These are phyloP conservation scores for Barnettozyma hawaiiensis DNA, from an alignment of 1,139 yeast species.

Conservation along the genomic window DNA sequence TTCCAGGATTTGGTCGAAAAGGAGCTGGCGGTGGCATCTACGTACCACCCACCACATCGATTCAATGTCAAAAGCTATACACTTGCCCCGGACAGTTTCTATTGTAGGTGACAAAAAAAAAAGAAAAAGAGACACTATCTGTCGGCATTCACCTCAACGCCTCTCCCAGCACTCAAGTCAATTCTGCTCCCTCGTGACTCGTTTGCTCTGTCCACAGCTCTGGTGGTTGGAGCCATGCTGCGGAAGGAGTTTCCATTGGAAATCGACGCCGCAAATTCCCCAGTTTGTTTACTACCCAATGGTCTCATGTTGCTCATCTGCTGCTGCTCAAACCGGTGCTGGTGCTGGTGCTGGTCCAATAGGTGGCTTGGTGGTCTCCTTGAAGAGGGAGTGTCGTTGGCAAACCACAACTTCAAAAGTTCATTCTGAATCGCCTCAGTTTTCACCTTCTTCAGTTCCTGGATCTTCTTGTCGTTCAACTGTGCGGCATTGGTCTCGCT, in stretches of 20 bases:
- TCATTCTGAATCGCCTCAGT: slow-evolving; percentile 19
- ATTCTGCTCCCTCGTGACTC: slow-evolving; percentile 21
- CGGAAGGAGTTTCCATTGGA: not conserved
- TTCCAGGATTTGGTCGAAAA: no score
- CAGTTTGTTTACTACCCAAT: slow-evolving; percentile 4
- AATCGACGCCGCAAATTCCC: not conserved
- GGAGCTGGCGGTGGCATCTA: no score
- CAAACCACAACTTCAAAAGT: slow-evolving; percentile 23
- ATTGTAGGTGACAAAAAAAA: no score
- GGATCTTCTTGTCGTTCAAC: not conserved
- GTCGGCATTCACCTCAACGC: slow-evolving; percentile 2
- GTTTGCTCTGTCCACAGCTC: slow-evolving; percentile 21
- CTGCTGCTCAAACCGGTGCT: slow-evolving; percentile 8
- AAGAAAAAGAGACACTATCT: not conserved
- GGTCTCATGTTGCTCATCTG: slow-evolving; percentile 9
- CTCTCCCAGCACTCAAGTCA: slow-evolving; percentile 15
- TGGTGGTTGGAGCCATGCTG: slow-evolving; percentile 18
- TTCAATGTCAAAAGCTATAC: no score
- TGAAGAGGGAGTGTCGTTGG: slow-evolving; percentile 11
- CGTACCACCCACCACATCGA: no score
- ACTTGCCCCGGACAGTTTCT: no score
- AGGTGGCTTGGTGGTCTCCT: not conserved
- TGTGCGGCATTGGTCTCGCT: not conserved
- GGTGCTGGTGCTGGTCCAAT: slow-evolving; percentile 11
- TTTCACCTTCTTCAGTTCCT: slow-evolving; percentile 8